phyloP scores from a whole-genome alignment of 192 early-diverging fungal species.

The Geranomyces michiganensis region DNA sequence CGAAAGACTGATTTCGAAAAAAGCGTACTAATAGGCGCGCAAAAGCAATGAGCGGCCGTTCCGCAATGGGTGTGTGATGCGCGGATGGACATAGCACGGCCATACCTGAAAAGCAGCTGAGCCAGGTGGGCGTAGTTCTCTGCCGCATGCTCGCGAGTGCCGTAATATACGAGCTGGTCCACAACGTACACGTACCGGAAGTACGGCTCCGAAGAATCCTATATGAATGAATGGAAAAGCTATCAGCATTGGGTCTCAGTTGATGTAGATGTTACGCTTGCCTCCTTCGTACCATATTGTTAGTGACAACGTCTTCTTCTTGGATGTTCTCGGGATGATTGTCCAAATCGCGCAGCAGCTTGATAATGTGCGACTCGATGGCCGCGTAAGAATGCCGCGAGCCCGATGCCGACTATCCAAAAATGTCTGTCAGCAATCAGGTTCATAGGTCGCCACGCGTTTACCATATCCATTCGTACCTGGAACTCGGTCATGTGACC shows the following conservation, averaged over 20 bases:
- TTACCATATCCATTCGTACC: constrained; percentile 39
- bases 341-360: constrained; percentile 65
- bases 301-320: neutral
- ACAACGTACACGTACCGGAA: constrained; percentile 74
- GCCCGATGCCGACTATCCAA: constrained; percentile 60
- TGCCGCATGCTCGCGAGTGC: constrained; percentile 72
- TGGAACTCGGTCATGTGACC: constrained; percentile 72
- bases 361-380: constrained; percentile 67
- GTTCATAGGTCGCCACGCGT: neutral
- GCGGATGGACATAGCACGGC: too few relatives aligned
- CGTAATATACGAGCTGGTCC: constrained; percentile 75
- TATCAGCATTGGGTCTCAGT: neutral
- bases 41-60: neutral
- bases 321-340: neutral
- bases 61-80: neutral
- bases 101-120: constrained; percentile 66
- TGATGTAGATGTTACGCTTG: neutral
- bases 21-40: constrained; percentile 36
- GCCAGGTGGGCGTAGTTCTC: constrained; percentile 74
- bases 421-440: neutral
- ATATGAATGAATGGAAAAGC: neutral
- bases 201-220: constrained; percentile 53
- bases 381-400: constrained; percentile 63
- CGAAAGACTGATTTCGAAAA: constrained; percentile 57
- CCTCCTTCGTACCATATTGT: neutral